Conservation (phyloP, 2,329 filamentous ascomycete genomes). For the Colletotrichum sp. region DNA sequence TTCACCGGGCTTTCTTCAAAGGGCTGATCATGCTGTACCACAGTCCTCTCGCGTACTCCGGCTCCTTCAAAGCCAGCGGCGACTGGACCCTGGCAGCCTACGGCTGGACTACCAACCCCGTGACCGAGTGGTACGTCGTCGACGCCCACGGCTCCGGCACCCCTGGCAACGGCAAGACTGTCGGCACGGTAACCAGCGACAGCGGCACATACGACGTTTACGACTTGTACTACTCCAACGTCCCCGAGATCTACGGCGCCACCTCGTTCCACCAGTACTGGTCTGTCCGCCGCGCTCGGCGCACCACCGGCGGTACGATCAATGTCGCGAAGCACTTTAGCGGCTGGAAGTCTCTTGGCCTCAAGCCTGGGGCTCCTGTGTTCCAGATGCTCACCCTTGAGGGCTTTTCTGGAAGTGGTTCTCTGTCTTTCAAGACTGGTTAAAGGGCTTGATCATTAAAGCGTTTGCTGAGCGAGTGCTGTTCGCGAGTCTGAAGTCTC, state of each 20-base stretch:
- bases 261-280: not conserved
- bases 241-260: not conserved
- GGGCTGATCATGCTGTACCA: not conserved
- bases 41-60: not conserved
- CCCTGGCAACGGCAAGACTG: not conserved
- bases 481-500: not conserved
- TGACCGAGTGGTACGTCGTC: not conserved
- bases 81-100: not conserved
- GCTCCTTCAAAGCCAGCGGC: not conserved
- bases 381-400: not conserved
- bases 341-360: not conserved
- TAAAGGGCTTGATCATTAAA: not conserved
- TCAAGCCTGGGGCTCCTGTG: not conserved
- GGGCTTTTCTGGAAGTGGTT: not conserved
- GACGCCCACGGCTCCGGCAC: not conserved
- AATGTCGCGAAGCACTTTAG: not conserved
- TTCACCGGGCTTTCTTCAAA: not conserved
- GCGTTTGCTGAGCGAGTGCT: not conserved
- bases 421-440: not conserved
- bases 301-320: not conserved
- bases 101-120: not conserved
- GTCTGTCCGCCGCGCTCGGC: not conserved
- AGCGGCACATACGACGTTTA: not conserved
- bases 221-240: not conserved
- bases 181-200: not conserved